Percentiles rank a stretch among this genome's conserved stretches.
phyloP scores from a whole-genome alignment of 2,329 filamentous ascomycete species.

The Ceratocystis papillata region DNA sequence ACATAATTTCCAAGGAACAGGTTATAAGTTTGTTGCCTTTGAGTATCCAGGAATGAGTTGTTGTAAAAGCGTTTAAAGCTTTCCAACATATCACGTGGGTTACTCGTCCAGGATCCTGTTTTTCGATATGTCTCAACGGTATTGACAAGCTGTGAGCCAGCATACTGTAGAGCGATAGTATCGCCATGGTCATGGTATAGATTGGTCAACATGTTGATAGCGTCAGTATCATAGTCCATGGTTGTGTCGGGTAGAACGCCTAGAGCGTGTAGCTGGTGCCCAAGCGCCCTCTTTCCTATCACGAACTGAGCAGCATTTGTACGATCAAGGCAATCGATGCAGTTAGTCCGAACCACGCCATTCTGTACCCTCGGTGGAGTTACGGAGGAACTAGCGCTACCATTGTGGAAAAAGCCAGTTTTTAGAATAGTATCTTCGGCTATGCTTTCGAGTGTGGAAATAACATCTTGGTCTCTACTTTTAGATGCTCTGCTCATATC shows the following conservation, averaged over 20 bases:
- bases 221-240: constrained; percentile 89
- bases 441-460: constrained; percentile 78
- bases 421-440: constrained; percentile 74
- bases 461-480: constrained; percentile 83
- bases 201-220: constrained; percentile 89
- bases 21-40: constrained; percentile 95
- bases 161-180: constrained; percentile 95
- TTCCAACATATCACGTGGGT: constrained; percentile 97
- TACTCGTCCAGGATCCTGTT: constrained; percentile 97
- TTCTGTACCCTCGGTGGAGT: constrained; percentile 62
- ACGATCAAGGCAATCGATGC: constrained; percentile 92
- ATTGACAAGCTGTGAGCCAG: constrained; percentile 93
- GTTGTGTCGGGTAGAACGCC: constrained; percentile 70
- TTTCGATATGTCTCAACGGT: constrained; percentile 99
- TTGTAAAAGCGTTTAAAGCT: constrained; percentile 99
- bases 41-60: constrained; percentile 95
- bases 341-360: constrained; percentile 88
- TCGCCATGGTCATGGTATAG: constrained; percentile 99
- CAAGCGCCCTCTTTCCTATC: constrained; percentile 86
- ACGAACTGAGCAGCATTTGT: constrained; percentile 98
- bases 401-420: constrained; percentile 94
- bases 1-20: constrained; percentile 94
- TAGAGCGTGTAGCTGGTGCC: constrained; percentile 81
- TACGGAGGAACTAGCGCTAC: constrained; percentile 53
- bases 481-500: constrained; percentile 97